Base-by-base conservation (phyloP, 352 stramenopile genomes). In the Phytophthora aleatoria region DNA sequence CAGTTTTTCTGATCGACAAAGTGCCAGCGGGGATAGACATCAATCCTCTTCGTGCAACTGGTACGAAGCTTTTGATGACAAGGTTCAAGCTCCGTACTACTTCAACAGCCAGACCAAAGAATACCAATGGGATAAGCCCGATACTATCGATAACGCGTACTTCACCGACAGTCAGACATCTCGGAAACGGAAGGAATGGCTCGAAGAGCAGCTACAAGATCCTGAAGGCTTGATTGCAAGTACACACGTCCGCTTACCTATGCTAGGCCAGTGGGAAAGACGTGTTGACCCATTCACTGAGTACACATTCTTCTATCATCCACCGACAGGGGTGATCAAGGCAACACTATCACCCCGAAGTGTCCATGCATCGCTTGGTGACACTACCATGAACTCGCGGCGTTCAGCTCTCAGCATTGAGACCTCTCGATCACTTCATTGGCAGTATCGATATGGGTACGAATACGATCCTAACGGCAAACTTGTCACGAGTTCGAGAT, bases 1-100 rank as follows among this genome's bases (percentile, higher is more conserved):
- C 39, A 57, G 27, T 20, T 31, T 31, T 31, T 57, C 56, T n/a
- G 39, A 50, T 51, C 45, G 35, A 15, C 45, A 57, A 44, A 42
- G 1, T 42, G 33, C 35, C 28, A 38, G 13, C 15, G 33, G 6
- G 3, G 16, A 50, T 13, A 52, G 51, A 50, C 36, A 33, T 2
- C 47, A 57, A 33, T 1, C 16, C 7, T 11, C 47, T 42, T 9
- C 26, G 6, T 54, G 57, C 42, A 76, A 73, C 38, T 96, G 88
- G 88, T 91, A 91, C 42, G 83, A 95, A 69, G 83, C 74, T 11
- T 90, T 78, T 31, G 87, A 96, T 28, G 85, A 96, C 42, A 57
- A 56, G 1, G n/a, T 90, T n/a, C 73, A 85, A 15, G 60, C 76
- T 10, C 57, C 70, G 3, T 96, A 94, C 59, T 96, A 84, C 67